These are phyloP conservation scores for Nemania sp. DNA, from an alignment of 2,329 filamentous ascomycete species.

Conservation along the genomic window DNA sequence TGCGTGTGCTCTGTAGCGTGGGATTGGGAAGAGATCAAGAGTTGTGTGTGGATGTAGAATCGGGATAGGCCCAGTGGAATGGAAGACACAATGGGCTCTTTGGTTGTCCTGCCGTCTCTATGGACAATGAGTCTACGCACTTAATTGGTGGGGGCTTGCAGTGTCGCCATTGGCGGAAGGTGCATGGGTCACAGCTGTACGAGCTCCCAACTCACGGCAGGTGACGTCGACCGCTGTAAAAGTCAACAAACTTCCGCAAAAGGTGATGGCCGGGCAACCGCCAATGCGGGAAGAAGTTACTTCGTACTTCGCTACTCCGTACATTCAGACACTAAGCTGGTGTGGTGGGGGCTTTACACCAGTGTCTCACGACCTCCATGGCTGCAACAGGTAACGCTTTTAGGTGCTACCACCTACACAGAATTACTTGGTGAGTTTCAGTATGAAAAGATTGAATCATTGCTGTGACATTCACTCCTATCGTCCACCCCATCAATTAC, in stretches of 20 bases:
- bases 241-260: conserved; percentile 33
- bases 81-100: conserved; percentile 6
- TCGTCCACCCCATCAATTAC: no score
- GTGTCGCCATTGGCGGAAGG: conserved; percentile 11
- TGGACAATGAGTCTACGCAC: conserved; percentile 24
- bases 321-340: conserved; percentile 5
- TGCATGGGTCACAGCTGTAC: conserved; percentile 22
- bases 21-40: not conserved
- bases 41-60: conserved; percentile 2
- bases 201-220: conserved; percentile 2
- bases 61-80: conserved; percentile 13
- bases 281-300: conserved; percentile 6
- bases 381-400: conserved; percentile 10
- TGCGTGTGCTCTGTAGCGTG: not conserved
- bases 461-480: no score
- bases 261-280: conserved; percentile 33
- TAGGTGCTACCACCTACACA: no score
- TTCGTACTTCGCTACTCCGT: no score
- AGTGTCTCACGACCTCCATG: conserved; percentile 11
- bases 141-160: conserved; percentile 1
- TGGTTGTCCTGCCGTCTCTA: conserved; percentile 35
- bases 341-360: conserved; percentile 4
- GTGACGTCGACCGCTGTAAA: conserved; percentile 35
- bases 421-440: no score
- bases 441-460: no score